Evolutionary conservation across 441 rosid genomes (phyloP).

Genomic region (Brassica hybrid): DNA sequence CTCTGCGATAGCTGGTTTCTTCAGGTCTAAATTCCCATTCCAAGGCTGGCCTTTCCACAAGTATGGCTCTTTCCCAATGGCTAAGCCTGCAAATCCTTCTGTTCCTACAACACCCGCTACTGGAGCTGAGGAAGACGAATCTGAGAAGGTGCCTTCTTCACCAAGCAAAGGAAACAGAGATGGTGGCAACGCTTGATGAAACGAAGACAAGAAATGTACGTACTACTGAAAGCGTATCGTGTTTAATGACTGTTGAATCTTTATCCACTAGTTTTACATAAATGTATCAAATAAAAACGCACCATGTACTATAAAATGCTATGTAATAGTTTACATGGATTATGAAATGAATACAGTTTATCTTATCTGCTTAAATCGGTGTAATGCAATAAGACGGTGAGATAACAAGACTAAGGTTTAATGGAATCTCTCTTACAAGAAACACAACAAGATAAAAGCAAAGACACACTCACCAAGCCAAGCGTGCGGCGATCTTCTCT

Average conservation of each 20-base stretch:
- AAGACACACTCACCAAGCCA: conserved; percentile 56
- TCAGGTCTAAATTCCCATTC: conserved; percentile 39
- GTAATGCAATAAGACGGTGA: conserved; percentile 2
- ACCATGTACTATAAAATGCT: conserved; percentile 39
- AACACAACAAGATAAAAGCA: conserved; percentile 19
- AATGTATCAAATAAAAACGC: conserved; percentile 38
- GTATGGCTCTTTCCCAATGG: conserved; percentile 38
- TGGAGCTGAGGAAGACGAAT: conserved; percentile 33
- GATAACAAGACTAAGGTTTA: neutral
- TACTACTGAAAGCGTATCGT: neutral
- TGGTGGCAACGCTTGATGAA: conserved; percentile 35
- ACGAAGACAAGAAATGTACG: neutral
- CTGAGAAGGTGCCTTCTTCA: conserved; percentile 39
- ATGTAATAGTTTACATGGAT: conserved; percentile 59
- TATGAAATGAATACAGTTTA: conserved; percentile 64
- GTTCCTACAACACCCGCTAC: conserved; percentile 32
- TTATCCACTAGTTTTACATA: conserved; percentile 27
- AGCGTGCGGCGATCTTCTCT: conserved; percentile 96
- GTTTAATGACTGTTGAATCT: conserved; percentile 16
- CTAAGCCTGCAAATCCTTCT: conserved; percentile 32
- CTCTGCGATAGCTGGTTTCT: conserved; percentile 28
- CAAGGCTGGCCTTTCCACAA: conserved; percentile 46
- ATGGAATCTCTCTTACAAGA: neutral
- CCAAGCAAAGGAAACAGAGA: conserved; percentile 37
- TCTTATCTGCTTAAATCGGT: conserved; percentile 38